phyloP scores from a whole-genome alignment of 2,329 filamentous ascomycete genomes.

The Elsinoe fawcettii region DNA sequence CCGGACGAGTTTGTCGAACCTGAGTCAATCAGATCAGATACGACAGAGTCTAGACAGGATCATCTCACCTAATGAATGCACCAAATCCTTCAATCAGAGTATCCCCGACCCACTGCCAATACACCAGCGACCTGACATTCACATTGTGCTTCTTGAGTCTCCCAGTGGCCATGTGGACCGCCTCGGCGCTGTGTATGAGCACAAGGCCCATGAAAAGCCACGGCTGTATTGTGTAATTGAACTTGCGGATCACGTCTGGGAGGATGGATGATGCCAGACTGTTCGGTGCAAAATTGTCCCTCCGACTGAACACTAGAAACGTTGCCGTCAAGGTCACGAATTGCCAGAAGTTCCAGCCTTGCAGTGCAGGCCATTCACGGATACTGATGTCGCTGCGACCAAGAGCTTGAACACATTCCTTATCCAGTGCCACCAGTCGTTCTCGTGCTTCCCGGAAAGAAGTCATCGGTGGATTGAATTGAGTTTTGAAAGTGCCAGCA shows the following conservation, averaged over 20 bases:
- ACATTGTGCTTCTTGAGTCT: conserved; percentile 48
- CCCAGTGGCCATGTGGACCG: conserved; percentile 38
- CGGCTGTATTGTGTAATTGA: conserved; percentile 53
- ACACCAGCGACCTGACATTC: conserved; percentile 39
- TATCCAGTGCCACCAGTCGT: conserved; percentile 66
- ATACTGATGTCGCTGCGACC: conserved; percentile 52
- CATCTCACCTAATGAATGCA: conserved; percentile 35
- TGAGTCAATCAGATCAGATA: conserved; percentile 12
- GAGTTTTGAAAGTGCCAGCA: conserved; percentile 46
- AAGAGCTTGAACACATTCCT: conserved; percentile 51
- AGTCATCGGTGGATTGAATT: conserved; percentile 63
- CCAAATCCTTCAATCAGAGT: conserved; percentile 48
- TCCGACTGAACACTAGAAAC: conserved; percentile 44
- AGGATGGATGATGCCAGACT: conserved; percentile 32
- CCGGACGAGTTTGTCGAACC: conserved; percentile 38
- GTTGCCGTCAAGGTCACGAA: conserved; percentile 51
- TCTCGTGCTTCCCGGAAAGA: conserved; percentile 59
- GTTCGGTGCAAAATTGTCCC: conserved; percentile 47
- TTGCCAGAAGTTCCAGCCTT: conserved; percentile 45
- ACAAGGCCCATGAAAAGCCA: conserved; percentile 53
- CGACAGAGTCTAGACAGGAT: neutral
- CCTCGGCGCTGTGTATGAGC: conserved; percentile 58
- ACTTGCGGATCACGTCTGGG: conserved; percentile 50
- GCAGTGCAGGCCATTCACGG: conserved; percentile 45
- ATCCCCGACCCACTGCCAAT: conserved; percentile 48